A percentile compares a stretch with the other conserved stretches of the same genome.
Evolutionary conservation across 148 eudicot genomes (phyloP).

Genomic region (Agrostemma githago): DNA sequence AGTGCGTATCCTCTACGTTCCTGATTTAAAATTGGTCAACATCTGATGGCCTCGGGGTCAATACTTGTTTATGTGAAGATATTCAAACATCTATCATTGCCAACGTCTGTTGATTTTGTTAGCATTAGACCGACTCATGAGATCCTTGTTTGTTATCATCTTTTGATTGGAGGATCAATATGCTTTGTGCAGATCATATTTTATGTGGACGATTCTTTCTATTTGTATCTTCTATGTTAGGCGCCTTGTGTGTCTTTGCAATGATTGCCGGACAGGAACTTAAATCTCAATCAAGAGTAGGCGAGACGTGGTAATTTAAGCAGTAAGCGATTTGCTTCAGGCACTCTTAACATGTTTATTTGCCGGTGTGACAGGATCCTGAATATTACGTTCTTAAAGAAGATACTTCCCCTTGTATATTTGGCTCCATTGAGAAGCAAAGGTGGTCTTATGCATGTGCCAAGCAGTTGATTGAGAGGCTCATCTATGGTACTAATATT

Average conservation of each 20-base stretch:
- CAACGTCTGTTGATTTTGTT: no score
- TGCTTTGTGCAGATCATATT: neutral
- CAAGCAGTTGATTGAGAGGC: slow-evolving; percentile 94
- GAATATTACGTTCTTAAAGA: slow-evolving; percentile 74
- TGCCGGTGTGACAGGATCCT: slow-evolving; percentile 54
- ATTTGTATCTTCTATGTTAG: neutral
- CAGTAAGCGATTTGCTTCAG: neutral
- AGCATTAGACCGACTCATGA: neutral
- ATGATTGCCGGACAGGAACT: neutral
- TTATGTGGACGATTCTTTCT: neutral
- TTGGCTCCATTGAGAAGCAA: slow-evolving; percentile 91
- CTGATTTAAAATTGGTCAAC: no score
- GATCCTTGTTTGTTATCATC: neutral
- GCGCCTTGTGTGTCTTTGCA: neutral
- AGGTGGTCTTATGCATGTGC: slow-evolving; percentile 99
- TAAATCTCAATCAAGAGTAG: neutral
- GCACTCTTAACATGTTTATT: neutral
- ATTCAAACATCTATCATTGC: no score
- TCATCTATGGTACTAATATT: slow-evolving; percentile 69
- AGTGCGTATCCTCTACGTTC: neutral
- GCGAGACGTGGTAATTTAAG: neutral
- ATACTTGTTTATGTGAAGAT: no score
- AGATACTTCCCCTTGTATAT: slow-evolving; percentile 86
- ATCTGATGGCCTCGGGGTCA: neutral
- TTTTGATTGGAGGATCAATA: neutral